phyloP scores from a whole-genome alignment of 331 rosid species.

The Pyracantha coccinea region DNA sequence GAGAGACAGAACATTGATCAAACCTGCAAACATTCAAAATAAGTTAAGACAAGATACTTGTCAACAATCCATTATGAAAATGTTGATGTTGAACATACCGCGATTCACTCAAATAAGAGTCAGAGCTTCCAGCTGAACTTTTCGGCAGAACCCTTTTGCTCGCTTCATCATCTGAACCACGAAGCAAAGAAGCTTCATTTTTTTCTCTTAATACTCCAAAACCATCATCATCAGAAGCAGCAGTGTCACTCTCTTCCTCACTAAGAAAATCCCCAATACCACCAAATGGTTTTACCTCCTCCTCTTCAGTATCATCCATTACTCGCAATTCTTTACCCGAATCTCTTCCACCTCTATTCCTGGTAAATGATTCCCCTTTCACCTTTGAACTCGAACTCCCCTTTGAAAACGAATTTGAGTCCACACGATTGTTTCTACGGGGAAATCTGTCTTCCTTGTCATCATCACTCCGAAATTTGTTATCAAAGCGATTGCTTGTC shows the following conservation, averaged over 20 bases:
- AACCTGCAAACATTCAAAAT: slow-evolving; percentile 45
- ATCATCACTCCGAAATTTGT: neutral
- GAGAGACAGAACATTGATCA: slow-evolving; percentile 70
- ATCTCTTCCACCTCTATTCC: slow-evolving; percentile 36
- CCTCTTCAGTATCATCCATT: slow-evolving; percentile 25
- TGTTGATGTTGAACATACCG: slow-evolving; percentile 29
- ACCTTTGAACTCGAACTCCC: neutral
- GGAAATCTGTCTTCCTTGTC: neutral
- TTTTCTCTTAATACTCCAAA: slow-evolving; percentile 19
- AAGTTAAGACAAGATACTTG: slow-evolving; percentile 10
- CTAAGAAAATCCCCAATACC: slow-evolving; percentile 32
- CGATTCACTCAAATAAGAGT: slow-evolving; percentile 70
- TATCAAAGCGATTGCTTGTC: slow-evolving; percentile 1
- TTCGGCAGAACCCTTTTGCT: slow-evolving; percentile 16
- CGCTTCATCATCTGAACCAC: slow-evolving; percentile 23
- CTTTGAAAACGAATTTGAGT: neutral
- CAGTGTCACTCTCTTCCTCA: slow-evolving; percentile 44
- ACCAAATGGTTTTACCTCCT: slow-evolving; percentile 12
- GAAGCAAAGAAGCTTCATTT: slow-evolving; percentile 33
- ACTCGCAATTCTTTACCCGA: slow-evolving; percentile 13
- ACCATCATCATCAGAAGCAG: slow-evolving; percentile 18
- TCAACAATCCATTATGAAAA: neutral
- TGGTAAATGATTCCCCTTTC: slow-evolving; percentile 18
- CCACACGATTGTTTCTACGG: neutral
- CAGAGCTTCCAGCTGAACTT: slow-evolving; percentile 40